Conservation (phyloP, 176 grass and related monocot genomes). For the Elymus sibiricus region DNA sequence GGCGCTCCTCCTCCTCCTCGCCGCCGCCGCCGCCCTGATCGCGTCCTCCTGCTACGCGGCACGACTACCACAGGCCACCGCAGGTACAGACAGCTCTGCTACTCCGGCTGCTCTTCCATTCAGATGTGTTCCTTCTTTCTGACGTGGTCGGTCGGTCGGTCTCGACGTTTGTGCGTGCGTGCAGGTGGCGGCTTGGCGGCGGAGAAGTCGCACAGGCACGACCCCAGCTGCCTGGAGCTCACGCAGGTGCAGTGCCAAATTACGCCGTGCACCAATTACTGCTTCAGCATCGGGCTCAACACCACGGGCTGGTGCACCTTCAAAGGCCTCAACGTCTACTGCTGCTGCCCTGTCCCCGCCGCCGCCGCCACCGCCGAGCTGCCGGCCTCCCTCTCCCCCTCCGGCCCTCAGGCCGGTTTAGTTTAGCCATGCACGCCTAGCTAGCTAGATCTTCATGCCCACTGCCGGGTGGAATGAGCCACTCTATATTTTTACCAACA, state of each 20-base stretch:
- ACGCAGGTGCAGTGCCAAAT: background rate
- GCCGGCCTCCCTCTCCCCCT: background rate
- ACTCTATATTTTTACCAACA: no score
- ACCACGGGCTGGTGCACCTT: background rate
- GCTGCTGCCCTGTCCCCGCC: slow-evolving; percentile 3
- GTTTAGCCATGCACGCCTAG: no score
- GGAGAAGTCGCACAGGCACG: background rate
- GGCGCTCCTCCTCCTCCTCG: background rate
- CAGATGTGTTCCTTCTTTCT: background rate
- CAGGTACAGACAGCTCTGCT: background rate
- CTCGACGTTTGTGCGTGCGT: background rate
- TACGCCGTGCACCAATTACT: background rate
- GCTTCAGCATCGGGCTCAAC: background rate
- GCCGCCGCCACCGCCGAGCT: background rate
- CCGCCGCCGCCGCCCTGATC: background rate
- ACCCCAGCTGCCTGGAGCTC: slow-evolving; percentile 12
- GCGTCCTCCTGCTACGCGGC: background rate
- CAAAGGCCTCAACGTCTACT: background rate
- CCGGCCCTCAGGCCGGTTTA: no score
- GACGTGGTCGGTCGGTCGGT: no score
- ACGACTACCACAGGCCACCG: background rate
- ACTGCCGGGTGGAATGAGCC: no score
- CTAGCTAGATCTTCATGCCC: no score
- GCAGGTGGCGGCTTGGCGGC: background rate
- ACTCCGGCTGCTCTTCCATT: no score